Conservation (phyloP, 2,329 filamentous ascomycete species). For the Reticulascus tulasneorum region DNA sequence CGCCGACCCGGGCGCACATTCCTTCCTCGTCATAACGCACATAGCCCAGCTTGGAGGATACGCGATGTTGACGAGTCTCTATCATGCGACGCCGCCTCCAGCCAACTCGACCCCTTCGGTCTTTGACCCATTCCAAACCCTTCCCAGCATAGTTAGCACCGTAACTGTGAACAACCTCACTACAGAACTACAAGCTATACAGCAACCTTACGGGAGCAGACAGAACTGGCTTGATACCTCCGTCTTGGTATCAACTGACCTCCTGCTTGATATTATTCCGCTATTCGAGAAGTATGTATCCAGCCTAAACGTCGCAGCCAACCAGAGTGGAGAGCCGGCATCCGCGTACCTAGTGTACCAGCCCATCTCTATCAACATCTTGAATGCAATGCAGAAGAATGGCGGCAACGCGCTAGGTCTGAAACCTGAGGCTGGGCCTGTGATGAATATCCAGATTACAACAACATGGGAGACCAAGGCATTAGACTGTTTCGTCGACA, state of each 20-base stretch:
- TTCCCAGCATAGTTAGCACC: conserved; percentile 17
- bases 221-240: conserved; percentile 10
- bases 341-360: conserved; percentile 29
- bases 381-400: conserved; percentile 25
- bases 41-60: conserved; percentile 4
- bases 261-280: conserved; percentile 22
- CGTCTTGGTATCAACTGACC: not conserved
- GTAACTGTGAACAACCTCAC: conserved; percentile 21
- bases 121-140: conserved; percentile 18
- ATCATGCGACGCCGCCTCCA: conserved; percentile 11
- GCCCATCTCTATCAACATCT: conserved; percentile 30
- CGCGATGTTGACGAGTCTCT: conserved; percentile 12
- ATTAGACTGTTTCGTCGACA: conserved; percentile 26
- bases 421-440: conserved; percentile 26
- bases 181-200: conserved; percentile 17
- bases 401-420: conserved; percentile 39
- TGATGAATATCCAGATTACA: conserved; percentile 26
- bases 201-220: conserved; percentile 19
- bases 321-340: conserved; percentile 4
- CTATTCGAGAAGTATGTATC: conserved; percentile 18
- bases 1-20: conserved; percentile 16
- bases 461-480: conserved; percentile 18
- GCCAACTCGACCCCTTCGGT: conserved; percentile 13
- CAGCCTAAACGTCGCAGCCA: conserved; percentile 10
- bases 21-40: conserved; percentile 16